Conservation (phyloP, 2,329 filamentous ascomycete species). For the Ophiocordyceps camponoti-floridani region DNA sequence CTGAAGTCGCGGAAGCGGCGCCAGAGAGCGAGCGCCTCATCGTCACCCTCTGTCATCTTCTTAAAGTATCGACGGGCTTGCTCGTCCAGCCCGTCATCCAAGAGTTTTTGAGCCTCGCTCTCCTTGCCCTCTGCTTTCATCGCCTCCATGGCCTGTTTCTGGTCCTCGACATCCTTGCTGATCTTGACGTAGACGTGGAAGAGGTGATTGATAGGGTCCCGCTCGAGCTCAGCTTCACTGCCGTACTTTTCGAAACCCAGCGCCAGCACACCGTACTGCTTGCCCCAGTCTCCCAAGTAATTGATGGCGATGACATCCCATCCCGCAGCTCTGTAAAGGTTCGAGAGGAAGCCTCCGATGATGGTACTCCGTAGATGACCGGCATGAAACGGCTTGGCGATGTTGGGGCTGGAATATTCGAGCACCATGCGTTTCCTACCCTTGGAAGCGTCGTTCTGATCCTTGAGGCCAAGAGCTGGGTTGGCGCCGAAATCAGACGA, state of each 20-base stretch:
- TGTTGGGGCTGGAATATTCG: constrained; percentile 60
- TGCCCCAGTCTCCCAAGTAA: constrained; percentile 61
- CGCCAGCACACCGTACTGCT: constrained; percentile 45
- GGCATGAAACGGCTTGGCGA: constrained; percentile 55
- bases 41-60: constrained; percentile 38
- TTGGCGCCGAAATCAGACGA: constrained; percentile 2
- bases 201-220: constrained; percentile 49
- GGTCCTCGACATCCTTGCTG: constrained; percentile 40
- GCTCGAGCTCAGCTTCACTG: constrained; percentile 41
- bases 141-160: constrained; percentile 37
- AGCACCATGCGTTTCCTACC: constrained; percentile 27
- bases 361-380: constrained; percentile 54
- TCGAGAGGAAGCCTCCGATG: constrained; percentile 49
- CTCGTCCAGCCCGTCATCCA: constrained; percentile 20
- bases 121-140: constrained; percentile 23
- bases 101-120: constrained; percentile 16
- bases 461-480: constrained; percentile 1
- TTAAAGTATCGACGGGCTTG: constrained; percentile 39
- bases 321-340: constrained; percentile 45
- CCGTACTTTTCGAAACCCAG: constrained; percentile 50
- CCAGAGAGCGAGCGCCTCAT: constrained; percentile 33
- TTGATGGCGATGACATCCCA: constrained; percentile 54
- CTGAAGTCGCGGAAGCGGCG: constrained; percentile 33
- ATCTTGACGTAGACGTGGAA: constrained; percentile 53
- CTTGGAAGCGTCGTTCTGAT: constrained; percentile 2